A percentile compares a stretch with the other conserved stretches of the same genome.
These are phyloP conservation scores for Sclerotinia spermophila DNA, from an alignment of 2,329 filamentous ascomycete species.

Conservation along the genomic window DNA sequence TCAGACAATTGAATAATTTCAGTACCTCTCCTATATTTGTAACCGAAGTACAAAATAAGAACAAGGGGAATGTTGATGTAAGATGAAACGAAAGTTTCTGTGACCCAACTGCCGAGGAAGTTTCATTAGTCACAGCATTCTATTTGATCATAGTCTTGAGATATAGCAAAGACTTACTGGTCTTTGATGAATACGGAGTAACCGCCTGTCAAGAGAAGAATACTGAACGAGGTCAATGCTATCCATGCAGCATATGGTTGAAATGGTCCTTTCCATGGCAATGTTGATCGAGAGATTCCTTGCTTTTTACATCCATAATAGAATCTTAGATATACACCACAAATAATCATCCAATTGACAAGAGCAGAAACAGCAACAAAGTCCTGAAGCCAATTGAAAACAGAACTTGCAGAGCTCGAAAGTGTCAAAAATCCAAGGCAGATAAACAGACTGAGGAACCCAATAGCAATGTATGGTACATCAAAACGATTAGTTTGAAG, in stretches of 20 bases:
- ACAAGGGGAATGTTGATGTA: slow-evolving; percentile 50
- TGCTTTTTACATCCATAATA: slow-evolving; percentile 53
- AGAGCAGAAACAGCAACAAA: slow-evolving; percentile 60
- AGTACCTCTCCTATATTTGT: slow-evolving; percentile 52
- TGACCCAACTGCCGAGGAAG: slow-evolving; percentile 43
- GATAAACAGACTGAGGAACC: slow-evolving; percentile 53
- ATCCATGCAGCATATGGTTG: slow-evolving; percentile 58
- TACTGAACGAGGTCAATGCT: slow-evolving; percentile 56
- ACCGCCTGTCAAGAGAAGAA: slow-evolving; percentile 67
- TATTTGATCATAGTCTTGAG: no score
- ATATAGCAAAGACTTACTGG: slow-evolving; percentile 34
- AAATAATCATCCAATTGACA: slow-evolving; percentile 59
- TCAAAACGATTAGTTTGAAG: slow-evolving; percentile 55
- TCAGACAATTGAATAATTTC: slow-evolving; percentile 41
- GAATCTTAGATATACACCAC: slow-evolving; percentile 57
- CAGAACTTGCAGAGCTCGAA: slow-evolving; percentile 51
- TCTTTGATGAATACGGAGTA: slow-evolving; percentile 60
- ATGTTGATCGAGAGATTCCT: slow-evolving; percentile 45
- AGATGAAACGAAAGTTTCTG: slow-evolving; percentile 56
- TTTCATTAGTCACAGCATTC: background rate
- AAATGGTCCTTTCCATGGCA: slow-evolving; percentile 50
- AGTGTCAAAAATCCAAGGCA: slow-evolving; percentile 68
- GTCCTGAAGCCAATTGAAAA: slow-evolving; percentile 63
- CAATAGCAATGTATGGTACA: slow-evolving; percentile 53
- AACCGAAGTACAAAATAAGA: slow-evolving; percentile 44